Percentiles rank a stretch among this genome's conserved stretches.
These are phyloP conservation scores for Terfezia boudieri DNA, from an alignment of 495 filamentous ascomycete species.

Conservation along the genomic window DNA sequence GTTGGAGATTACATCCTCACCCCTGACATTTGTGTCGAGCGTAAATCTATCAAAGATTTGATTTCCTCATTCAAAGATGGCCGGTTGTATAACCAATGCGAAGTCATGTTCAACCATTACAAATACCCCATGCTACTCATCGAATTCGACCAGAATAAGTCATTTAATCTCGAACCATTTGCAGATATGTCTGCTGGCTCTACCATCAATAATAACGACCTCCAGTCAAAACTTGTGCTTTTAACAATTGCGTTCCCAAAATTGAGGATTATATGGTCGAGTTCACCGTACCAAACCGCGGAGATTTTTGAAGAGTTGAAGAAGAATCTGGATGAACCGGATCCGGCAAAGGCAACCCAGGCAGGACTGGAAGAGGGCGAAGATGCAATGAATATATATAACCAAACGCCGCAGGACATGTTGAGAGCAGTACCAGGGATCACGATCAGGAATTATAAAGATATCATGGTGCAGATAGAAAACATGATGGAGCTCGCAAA, in stretches of 20 bases:
- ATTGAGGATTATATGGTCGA: constrained; percentile 81
- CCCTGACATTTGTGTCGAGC: constrained; percentile 77
- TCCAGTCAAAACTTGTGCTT: constrained; percentile 81
- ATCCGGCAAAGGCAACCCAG: constrained; percentile 67
- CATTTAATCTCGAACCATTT: constrained; percentile 68
- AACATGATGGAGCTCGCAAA: constrained; percentile 73
- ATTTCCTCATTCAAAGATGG: constrained; percentile 82
- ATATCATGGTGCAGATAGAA: constrained; percentile 45
- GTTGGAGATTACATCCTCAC: constrained; percentile 92
- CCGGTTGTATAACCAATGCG: constrained; percentile 73
- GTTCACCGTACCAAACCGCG: constrained; percentile 81
- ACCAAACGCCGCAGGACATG: constrained; percentile 64
- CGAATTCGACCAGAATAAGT: constrained; percentile 93
- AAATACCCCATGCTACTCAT: constrained; percentile 77
- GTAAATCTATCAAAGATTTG: constrained; percentile 76
- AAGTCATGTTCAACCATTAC: constrained; percentile 88
- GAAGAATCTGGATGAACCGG: constrained; percentile 66
- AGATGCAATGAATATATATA: constrained; percentile 33
- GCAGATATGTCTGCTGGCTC: constrained; percentile 12
- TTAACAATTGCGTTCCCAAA: constrained; percentile 80
- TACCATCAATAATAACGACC: constrained; percentile 26
- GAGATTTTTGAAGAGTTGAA: constrained; percentile 92
- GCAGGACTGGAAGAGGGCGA: constrained; percentile 47
- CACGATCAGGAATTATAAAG: constrained; percentile 49
- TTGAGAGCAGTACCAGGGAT: constrained; percentile 65